Base-by-base conservation (phyloP, 208 protist genomes). In the Vickermania spadyakhi region DNA sequence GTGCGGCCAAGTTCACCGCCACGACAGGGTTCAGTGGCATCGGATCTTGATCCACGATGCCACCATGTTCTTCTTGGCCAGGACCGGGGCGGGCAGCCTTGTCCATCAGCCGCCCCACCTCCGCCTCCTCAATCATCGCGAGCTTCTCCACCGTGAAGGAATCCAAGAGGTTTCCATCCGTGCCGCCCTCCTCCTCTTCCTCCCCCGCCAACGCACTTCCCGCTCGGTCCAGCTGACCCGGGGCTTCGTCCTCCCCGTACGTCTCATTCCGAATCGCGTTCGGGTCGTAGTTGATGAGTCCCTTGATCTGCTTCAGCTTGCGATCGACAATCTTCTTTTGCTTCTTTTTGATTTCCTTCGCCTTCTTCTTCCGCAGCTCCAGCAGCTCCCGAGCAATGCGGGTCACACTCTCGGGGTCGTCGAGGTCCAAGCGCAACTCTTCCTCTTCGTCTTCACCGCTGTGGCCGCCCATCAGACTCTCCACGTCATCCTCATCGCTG, bases 271-370 rank as follows among this genome's bases (percentile, higher is more conserved):
- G 73, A 52, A 68, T 83, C 45, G 72, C 64, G 61, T 75, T 82
- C n/a, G 90, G 86, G 66, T 97, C 87, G 60, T 88, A 91, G 82
- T 96, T 96, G 65, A 95, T 91, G 7, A 97, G 77, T 3, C 86
- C 81, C n/a, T 91, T 84, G 51, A 94, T 91, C 62, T 96, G 82
- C 61, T 96, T 90, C 41, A 93, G 75, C 75, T 96, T 97, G 28
- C 86, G 73, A 58, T 97, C 89, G 18, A 95, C 89, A 27, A 93
- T 54, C 59, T 94, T 96, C 62, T 96, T 96, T 63, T 96, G 84
- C 59, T 86, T 86, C 67, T 92, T 97, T 73, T 95, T 97, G 23
- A 95, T 72, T 45, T 89, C 73, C 63, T 91, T 92, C 25, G 84
- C 82, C 31, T 91, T 66, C 30, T 85, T 81, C 53, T 91, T 89